Evolutionary conservation across 352 stramenopile genomes (phyloP).

Genomic region (Phytophthora foliorum): DNA sequence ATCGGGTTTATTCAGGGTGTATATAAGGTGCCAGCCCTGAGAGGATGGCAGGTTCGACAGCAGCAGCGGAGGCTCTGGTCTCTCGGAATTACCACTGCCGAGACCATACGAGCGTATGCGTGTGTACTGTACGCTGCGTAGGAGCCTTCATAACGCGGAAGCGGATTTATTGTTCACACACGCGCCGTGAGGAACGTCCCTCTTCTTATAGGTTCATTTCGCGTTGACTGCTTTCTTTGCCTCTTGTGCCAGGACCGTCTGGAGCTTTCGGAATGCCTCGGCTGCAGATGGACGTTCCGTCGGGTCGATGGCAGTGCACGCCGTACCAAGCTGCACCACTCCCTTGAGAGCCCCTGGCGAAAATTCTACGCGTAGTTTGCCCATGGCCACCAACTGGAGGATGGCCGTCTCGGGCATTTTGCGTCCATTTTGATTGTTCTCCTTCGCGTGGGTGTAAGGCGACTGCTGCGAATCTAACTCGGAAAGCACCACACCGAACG

Average conservation of each 20-base stretch:
- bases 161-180: slow-evolving; percentile 23
- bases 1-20: slow-evolving; percentile 42
- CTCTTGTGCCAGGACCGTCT: slow-evolving; percentile 46
- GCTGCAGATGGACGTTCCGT: slow-evolving; percentile 47
- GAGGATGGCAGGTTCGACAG: slow-evolving; percentile 19
- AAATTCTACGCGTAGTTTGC: slow-evolving; percentile 54
- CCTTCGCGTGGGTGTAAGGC: slow-evolving; percentile 48
- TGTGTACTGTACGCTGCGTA: slow-evolving; percentile 24
- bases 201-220: slow-evolving; percentile 48
- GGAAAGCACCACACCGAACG: slow-evolving; percentile 55
- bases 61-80: slow-evolving; percentile 14
- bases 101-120: slow-evolving; percentile 27
- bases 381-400: slow-evolving; percentile 57
- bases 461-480: slow-evolving; percentile 55
- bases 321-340: slow-evolving; percentile 42
- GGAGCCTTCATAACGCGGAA: slow-evolving; percentile 43
- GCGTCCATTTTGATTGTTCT: slow-evolving; percentile 40
- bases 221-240: slow-evolving; percentile 37
- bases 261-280: slow-evolving; percentile 48
- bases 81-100: slow-evolving; percentile 11
- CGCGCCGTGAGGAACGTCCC: slow-evolving; percentile 8
- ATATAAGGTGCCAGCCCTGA: slow-evolving; percentile 26
- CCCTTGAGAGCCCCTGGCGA: slow-evolving; percentile 32
- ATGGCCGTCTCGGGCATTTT: slow-evolving; percentile 60
- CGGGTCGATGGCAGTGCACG: slow-evolving; percentile 56